Evolutionary conservation across 2,329 filamentous ascomycete species (phyloP).

Genomic region (Stagonosporopsis chrysanthemi): DNA sequence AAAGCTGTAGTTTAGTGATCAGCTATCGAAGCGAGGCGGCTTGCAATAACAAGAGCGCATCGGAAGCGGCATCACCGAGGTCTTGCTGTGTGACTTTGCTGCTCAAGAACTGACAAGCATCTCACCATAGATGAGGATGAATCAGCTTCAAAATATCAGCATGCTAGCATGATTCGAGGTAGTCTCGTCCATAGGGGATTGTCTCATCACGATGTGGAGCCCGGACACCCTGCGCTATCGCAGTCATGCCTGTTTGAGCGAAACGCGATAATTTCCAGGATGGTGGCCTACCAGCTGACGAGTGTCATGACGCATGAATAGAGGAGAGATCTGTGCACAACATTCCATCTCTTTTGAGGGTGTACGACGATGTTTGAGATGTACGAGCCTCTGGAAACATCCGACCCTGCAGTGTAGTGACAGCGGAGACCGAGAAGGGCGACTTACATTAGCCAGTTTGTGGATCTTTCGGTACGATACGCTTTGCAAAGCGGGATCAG

Average conservation of each 20-base stretch:
- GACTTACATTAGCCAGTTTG: constrained; percentile 40
- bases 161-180: constrained; percentile 33
- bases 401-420: constrained; percentile 36
- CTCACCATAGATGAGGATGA: constrained; percentile 16
- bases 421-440: constrained; percentile 26
- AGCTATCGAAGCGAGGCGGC: constrained; percentile 1
- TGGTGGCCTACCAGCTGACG: constrained; percentile 24
- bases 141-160: constrained; percentile 20
- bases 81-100: constrained; percentile 2
- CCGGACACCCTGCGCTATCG: constrained; percentile 27
- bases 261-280: constrained; percentile 21
- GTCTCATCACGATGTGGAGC: constrained; percentile 33
- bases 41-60: neutral
- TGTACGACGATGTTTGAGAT: constrained; percentile 25
- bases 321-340: constrained; percentile 12
- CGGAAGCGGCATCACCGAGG: constrained; percentile 4
- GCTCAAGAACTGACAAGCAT: constrained; percentile 9
- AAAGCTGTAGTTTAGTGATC: constrained; percentile 6
- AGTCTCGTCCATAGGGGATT: constrained; percentile 21
- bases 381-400: constrained; percentile 19
- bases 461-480: constrained; percentile 12
- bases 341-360: constrained; percentile 16
- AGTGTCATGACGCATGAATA: constrained; percentile 26
- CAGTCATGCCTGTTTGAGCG: constrained; percentile 27
- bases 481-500: constrained; percentile 5